Percentiles rank a stretch among this genome's conserved stretches.
Conservation (phyloP, 1,284 basidiomycete species). For the Sparassis latifolia region DNA sequence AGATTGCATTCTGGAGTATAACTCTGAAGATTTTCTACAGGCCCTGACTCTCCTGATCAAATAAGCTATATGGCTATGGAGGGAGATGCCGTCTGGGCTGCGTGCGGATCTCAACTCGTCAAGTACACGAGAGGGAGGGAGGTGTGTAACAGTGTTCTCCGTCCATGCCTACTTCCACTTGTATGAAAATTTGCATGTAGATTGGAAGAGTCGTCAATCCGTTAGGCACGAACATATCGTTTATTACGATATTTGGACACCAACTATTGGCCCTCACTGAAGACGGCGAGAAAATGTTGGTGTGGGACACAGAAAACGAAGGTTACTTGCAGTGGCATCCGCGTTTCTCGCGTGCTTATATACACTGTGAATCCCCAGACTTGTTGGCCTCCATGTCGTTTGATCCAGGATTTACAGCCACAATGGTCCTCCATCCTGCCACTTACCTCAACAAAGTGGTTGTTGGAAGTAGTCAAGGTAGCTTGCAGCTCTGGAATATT, state of each 20-base stretch:
- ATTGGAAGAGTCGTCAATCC: conserved; percentile 50
- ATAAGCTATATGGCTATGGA: conserved; percentile 81
- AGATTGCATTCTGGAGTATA: neutral
- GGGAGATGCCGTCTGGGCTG: conserved; percentile 82
- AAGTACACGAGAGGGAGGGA: conserved; percentile 88
- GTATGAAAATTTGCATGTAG: conserved; percentile 4
- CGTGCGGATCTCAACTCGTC: conserved; percentile 64
- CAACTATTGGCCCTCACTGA: conserved; percentile 77
- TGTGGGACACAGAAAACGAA: conserved; percentile 69
- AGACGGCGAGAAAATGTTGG: conserved; percentile 73
- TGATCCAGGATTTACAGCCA: conserved; percentile 77
- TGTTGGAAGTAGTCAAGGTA: conserved; percentile 77
- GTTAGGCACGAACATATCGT: conserved; percentile 49
- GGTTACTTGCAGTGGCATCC: conserved; percentile 33
- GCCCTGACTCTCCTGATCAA: conserved; percentile 67
- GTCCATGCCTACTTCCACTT: neutral
- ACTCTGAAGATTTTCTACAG: conserved; percentile 32
- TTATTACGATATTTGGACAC: conserved; percentile 73
- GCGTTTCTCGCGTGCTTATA: conserved; percentile 1
- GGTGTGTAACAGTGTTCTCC: conserved; percentile 33
- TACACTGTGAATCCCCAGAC: conserved; percentile 28
- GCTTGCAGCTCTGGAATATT: conserved; percentile 93
- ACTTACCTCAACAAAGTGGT: conserved; percentile 98
- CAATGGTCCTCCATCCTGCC: conserved; percentile 83
- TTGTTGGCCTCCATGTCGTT: conserved; percentile 67